Base-by-base conservation (phyloP, 2,329 filamentous ascomycete species). In the Alternaria arbusti region DNA sequence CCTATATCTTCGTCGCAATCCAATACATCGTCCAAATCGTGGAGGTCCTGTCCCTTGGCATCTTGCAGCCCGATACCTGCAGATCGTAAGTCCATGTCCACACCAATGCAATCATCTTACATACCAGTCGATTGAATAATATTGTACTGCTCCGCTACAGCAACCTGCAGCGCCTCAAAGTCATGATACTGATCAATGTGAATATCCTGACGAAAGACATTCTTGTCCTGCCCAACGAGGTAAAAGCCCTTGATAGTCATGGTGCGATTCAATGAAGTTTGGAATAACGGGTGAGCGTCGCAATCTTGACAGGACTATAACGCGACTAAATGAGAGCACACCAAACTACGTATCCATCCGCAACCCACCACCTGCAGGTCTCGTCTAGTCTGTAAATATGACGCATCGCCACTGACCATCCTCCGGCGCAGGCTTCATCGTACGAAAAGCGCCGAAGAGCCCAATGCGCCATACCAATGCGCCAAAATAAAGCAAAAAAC, bases 211-310 rank as follows among this genome's bases (percentile, higher is more conserved):
- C 56, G 66, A 47, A 64, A 68, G 30, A 68, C 43, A 28, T 59
- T 54, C 17, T 66, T 68, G 44, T 55, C 59, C n/a, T 66, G 66
- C 17, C 66, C 66, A 6, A 68, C 56, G 12, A 68, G 58, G 52
- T 68, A 64, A 23, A 68, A 68, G 47, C 63, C 45, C 62, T 68
- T 68, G 64, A 66, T 61, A 25, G 66, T 66, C 66, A 68, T 68
- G 15, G 1, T 66, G 60, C 12, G n/a, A n/a, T n/a, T n/a, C n/a
- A n/a, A 9, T 3, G 20, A 46, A 51, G 49, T 44, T 7, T 57
- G 58, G 13, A 6, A 40, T 40, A 17, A 40, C 36, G 15, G 36
- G 17, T 40, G 36, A 20, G 22, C 15, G 17, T 30, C 26, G 26
- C 20, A 56, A 13, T 12, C 58, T 51, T 46, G 43, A 40, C 23